Percentiles rank a stretch among this genome's conserved stretches.
Evolutionary conservation across 139 green algal genomes (phyloP).

Genomic region (Dunaliella sp.): DNA sequence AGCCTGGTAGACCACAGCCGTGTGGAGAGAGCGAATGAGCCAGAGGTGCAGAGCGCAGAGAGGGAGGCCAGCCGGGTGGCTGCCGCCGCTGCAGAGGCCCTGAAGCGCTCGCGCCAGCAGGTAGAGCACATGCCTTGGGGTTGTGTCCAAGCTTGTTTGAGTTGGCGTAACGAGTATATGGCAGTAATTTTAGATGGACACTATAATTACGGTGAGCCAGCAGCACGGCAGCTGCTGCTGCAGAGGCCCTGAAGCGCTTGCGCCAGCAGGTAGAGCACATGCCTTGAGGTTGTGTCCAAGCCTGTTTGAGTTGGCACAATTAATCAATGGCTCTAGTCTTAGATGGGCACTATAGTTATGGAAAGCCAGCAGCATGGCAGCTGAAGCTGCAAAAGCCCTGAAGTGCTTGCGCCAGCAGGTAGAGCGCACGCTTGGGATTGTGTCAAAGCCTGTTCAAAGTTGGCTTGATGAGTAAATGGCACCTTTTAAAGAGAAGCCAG

Average conservation of each 20-base stretch:
- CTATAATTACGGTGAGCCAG: background rate
- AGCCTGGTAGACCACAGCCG: slow-evolving; percentile 80
- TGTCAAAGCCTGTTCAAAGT: background rate
- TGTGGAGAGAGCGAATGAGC: slow-evolving; percentile 76
- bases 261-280: too few relatives aligned
- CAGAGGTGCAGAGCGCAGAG: slow-evolving; percentile 50
- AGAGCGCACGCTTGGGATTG: background rate
- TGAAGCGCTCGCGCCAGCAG: slow-evolving; percentile 35
- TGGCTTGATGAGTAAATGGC: background rate
- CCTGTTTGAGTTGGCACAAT: background rate
- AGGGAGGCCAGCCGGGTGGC: slow-evolving; percentile 63
- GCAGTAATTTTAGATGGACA: background rate
- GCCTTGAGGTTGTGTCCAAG: background rate
- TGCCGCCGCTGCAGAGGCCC: slow-evolving; percentile 56
- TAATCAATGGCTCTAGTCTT: background rate
- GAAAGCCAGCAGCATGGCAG: slow-evolving; percentile 53
- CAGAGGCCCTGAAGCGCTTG: too few relatives aligned
- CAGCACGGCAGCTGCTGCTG: background rate
- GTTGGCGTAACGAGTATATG: background rate
- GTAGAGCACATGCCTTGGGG: background rate
- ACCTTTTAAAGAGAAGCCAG: background rate
- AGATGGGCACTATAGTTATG: background rate
- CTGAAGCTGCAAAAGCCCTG: background rate
- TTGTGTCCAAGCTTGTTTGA: background rate
- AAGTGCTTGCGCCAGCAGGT: too few relatives aligned